phyloP scores from a whole-genome alignment of 2,329 filamentous ascomycete species.

The Pestalotiopsis sp. region DNA sequence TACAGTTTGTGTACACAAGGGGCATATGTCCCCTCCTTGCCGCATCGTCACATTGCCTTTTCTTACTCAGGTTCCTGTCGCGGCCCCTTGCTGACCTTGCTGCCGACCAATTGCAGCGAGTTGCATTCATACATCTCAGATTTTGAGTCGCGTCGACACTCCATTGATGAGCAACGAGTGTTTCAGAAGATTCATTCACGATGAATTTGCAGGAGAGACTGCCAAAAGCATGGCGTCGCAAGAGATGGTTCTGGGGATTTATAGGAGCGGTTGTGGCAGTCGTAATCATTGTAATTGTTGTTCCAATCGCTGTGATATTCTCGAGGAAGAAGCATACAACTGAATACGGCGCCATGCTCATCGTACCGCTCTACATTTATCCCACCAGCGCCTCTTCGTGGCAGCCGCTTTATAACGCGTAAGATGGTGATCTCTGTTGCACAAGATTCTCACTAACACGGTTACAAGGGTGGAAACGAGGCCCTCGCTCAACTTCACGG shows the following conservation, averaged over 20 bases:
- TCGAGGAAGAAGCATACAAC: background rate
- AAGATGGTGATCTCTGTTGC: background rate
- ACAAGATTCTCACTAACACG: background rate
- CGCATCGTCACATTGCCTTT: background rate
- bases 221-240: background rate
- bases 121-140: background rate
- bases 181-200: background rate
- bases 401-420: constrained; percentile 5
- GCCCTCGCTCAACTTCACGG: constrained; percentile 2
- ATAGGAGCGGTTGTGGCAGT: background rate
- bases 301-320: constrained; percentile 1
- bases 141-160: background rate
- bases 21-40: background rate
- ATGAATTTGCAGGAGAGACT: constrained; percentile 1
- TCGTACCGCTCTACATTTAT: constrained; percentile 8
- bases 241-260: background rate
- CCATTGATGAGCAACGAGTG: background rate
- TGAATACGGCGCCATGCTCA: background rate
- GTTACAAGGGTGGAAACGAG: background rate
- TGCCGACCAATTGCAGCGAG: too few relatives aligned
- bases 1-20: background rate
- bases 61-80: background rate
- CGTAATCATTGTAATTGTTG: constrained; percentile 3
- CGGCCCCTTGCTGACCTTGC: background rate
- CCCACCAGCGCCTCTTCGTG: background rate